Base-by-base conservation (phyloP, 179 eudicot species). In the Beta corolliflora region DNA sequence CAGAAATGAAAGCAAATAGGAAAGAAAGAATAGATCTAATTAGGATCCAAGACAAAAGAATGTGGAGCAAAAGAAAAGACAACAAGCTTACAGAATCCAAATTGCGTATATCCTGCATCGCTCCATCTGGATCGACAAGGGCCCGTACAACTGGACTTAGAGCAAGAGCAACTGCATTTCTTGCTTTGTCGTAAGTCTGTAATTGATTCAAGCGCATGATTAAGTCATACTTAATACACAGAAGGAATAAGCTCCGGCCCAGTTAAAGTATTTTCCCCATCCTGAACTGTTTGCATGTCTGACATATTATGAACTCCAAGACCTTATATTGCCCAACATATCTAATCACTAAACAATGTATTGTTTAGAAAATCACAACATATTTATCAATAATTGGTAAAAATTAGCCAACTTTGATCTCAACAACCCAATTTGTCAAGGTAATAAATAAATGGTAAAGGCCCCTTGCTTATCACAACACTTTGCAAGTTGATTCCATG, bases 101-200 rank as follows among this genome's bases (percentile, higher is more conserved):
- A 82, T 94, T 86, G 73, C 99, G 89, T 85, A 96, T 92, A 70
- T 89, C 89, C 84, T 83, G 87, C 97, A 96, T 84, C 64, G 99
- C 99, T 68, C 99, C 99, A 89, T 96, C 97, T 81, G 99, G 98
- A 82, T 96, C 98, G 86, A 96, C 94, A 83, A 96, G 90, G 75
- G 98, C 99, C 66, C 97, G 87, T 64, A 96, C 99, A 52, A 94
- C 98, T 73, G 99, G 99, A 87, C 99, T 96, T 76, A 94, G 85
- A 80, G 99, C 98, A 87, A 96, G 98, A 76, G 98, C 99, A 81
- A 96, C 46, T 19, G 99, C 99, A 90, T 96, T 96, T 88, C 99
- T 92, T 84, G 99, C 99, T 91, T 92, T 96, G 85, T 96, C 99
- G 78, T 91, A 92, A 83, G 93, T 69, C 99, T 96, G 98, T 86